Evolutionary conservation across 176 grass and related monocot genomes (phyloP).

Genomic region (Dendrocalamus sinicus): DNA sequence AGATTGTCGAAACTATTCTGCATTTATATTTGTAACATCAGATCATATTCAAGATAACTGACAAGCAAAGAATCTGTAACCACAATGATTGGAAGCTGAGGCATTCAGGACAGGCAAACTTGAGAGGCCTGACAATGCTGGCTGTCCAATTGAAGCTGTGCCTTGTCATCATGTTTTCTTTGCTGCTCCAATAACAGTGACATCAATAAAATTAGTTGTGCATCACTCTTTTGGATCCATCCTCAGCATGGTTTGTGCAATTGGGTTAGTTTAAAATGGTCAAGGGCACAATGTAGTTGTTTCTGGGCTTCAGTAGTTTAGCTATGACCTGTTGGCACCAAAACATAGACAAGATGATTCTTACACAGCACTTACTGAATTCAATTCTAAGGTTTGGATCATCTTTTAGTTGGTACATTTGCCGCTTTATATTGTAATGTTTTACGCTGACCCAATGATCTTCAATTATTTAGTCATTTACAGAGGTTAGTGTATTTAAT

Average conservation of each 20-base stretch:
- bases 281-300: neutral
- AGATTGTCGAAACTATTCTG: neutral
- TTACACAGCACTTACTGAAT: neutral
- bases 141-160: neutral
- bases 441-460: neutral
- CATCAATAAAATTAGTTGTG: slow-evolving; percentile 13
- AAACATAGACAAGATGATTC: neutral
- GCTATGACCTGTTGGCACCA: neutral
- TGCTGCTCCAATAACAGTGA: neutral
- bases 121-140: neutral
- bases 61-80: neutral
- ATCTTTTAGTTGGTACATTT: neutral
- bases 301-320: neutral
- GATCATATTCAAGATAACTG: neutral
- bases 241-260: neutral
- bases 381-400: neutral
- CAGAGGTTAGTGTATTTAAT: slow-evolving; percentile 2
- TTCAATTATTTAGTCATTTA: neutral
- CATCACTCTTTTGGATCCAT: neutral
- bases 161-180: neutral
- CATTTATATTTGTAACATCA: neutral
- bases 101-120: slow-evolving; percentile 19
- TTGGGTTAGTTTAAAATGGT: neutral
- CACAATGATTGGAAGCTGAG: neutral
- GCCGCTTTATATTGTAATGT: neutral